Evolutionary conservation across 164 flowering plant genomes (phyloP).

Genomic region (Stephania cephalantha): DNA sequence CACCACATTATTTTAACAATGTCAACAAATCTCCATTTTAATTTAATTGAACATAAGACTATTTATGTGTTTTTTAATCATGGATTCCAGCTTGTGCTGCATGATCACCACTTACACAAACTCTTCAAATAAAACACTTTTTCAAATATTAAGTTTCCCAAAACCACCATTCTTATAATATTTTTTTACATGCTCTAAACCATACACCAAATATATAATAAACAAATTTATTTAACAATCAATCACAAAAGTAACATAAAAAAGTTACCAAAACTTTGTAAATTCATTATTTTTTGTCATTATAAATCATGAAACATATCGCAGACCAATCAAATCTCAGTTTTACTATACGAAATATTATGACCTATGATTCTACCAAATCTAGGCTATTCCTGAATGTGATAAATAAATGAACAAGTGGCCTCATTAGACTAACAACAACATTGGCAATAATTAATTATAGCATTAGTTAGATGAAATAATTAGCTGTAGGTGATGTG

Average conservation of each 20-base stretch:
- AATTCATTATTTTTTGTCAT: no score
- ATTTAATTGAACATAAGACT: no score
- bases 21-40: no score
- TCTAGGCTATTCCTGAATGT: neutral
- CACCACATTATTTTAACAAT: neutral
- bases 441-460: neutral
- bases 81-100: constrained; percentile 1
- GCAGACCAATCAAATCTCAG: neutral
- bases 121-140: neutral
- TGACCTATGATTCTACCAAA: neutral
- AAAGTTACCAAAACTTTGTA: no score
- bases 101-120: neutral
- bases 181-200: no score
- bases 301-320: no score
- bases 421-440: neutral
- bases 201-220: neutral
- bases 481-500: neutral
- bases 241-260: neutral
- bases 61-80: neutral
- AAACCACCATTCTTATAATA: neutral
- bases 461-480: constrained; percentile 3
- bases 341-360: neutral
- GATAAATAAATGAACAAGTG: neutral
- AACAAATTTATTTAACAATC: neutral
- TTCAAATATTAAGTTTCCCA: neutral